Conservation (phyloP, 2,329 filamentous ascomycete genomes). For the Stagonosporopsis vannaccii region DNA sequence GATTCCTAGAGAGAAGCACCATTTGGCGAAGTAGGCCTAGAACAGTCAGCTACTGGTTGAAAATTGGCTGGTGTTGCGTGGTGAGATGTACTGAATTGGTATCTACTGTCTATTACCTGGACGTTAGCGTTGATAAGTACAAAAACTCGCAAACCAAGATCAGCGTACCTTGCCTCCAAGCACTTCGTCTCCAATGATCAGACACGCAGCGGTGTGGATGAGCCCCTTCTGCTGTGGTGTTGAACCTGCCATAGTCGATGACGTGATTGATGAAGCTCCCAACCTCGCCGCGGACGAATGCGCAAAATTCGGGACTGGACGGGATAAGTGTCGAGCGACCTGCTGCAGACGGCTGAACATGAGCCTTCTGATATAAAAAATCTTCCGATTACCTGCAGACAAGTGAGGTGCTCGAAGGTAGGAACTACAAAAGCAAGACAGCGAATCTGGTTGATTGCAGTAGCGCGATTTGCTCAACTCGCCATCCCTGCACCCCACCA, state of each 20-base stretch:
- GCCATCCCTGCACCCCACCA: constrained; percentile 15
- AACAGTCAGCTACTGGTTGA: background rate
- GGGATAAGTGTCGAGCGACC: constrained; percentile 74
- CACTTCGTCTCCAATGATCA: constrained; percentile 98
- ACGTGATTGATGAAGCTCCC: constrained; percentile 44
- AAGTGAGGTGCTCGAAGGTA: background rate
- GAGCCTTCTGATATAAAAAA: background rate
- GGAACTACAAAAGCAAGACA: constrained; percentile 19
- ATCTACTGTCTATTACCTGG: constrained; percentile 63
- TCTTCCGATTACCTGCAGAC: background rate
- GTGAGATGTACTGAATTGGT: constrained; percentile 62
- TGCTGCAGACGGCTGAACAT: constrained; percentile 80
- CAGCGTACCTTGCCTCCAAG: constrained; percentile 83
- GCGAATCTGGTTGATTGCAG: constrained; percentile 6
- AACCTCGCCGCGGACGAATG: constrained; percentile 54
- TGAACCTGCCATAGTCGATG: constrained; percentile 57
- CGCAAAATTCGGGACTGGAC: constrained; percentile 65
- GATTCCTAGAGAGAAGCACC: constrained; percentile 70
- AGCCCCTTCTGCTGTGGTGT: constrained; percentile 63
- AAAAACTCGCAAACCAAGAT: background rate
- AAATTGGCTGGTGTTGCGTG: background rate
- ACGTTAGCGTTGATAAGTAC: constrained; percentile 28
- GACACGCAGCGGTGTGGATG: constrained; percentile 87
- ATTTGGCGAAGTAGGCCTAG: constrained; percentile 67
- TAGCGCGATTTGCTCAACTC: constrained; percentile 21